Conservation (phyloP, 192 early-diverging fungal genomes). For the Phlyctochytrium planicorne region DNA sequence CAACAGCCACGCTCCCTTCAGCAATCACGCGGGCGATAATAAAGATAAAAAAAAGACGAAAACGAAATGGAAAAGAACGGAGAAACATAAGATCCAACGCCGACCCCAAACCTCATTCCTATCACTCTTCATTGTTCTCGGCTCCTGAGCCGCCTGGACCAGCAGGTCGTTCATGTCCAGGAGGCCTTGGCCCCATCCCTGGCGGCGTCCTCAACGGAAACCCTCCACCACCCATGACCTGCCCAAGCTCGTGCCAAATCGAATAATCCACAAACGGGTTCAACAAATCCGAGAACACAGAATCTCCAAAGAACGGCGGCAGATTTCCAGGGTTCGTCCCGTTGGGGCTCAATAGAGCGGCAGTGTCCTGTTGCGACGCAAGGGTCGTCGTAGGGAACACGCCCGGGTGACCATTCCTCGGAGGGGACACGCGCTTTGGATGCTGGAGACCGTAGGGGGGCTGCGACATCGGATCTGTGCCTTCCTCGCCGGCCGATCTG, state of each 20-base stretch:
- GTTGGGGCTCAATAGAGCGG: not conserved
- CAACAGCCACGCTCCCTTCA: no score
- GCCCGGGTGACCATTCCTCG: not conserved
- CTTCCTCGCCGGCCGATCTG: not conserved
- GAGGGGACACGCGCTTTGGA: not conserved
- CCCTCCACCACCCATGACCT: constrained; percentile 2
- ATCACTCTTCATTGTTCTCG: no score
- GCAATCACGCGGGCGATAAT: no score
- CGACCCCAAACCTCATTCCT: no score
- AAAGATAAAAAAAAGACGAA: no score
- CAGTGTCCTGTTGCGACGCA: not conserved
- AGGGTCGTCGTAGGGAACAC: not conserved
- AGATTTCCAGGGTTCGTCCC: not conserved
- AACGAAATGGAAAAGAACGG: no score
- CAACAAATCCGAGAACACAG: constrained; percentile 42
- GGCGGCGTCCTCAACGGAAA: constrained; percentile 4
- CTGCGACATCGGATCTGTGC: not conserved
- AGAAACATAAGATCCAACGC: no score
- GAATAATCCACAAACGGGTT: constrained; percentile 31
- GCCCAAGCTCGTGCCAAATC: constrained; percentile 16
- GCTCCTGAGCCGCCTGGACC: no score
- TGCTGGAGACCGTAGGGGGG: not conserved
- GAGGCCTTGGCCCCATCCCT: no score
- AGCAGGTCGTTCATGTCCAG: no score
- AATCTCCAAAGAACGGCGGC: constrained; percentile 29